A percentile compares a stretch with the other conserved stretches of the same genome.
phyloP scores from a whole-genome alignment of 1,139 yeast genomes.

The Tardiomyces blankii region DNA sequence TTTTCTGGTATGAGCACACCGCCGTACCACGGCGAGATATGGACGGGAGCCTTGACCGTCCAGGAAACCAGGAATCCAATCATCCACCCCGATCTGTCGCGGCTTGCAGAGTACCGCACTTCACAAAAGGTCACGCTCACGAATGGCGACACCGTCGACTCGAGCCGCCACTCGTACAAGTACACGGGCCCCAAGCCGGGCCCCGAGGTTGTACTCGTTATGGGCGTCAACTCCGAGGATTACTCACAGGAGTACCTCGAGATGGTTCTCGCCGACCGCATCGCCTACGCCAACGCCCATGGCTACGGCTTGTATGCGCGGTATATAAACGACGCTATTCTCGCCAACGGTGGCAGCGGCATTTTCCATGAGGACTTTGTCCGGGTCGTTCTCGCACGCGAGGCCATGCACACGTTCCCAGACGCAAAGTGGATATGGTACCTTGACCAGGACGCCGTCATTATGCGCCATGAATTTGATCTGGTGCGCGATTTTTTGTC shows the following conservation, averaged over 20 bases:
- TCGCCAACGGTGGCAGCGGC: conserved; percentile 8
- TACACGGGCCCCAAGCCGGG: no score
- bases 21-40: background rate
- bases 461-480: conserved; percentile 53
- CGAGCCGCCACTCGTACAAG: conserved; percentile 8
- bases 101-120: conserved; percentile 19
- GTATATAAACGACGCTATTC: conserved; percentile 68
- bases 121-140: conserved; percentile 14
- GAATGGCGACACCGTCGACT: conserved; percentile 15
- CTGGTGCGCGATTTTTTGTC: conserved; percentile 36
- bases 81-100: conserved; percentile 18
- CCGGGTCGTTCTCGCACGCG: conserved; percentile 38
- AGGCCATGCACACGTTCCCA: conserved; percentile 86
- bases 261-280: conserved; percentile 68
- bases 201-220: conserved; percentile 38
- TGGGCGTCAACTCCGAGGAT: conserved; percentile 59
- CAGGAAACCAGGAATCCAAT: conserved; percentile 1
- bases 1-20: background rate
- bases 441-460: conserved; percentile 61
- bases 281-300: conserved; percentile 66
- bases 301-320: conserved; percentile 70
- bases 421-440: conserved; percentile 79
- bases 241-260: conserved; percentile 46
- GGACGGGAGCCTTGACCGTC: background rate
- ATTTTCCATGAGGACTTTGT: conserved; percentile 7